phyloP scores from a whole-genome alignment of 176 grass and related monocot genomes.

The Luzula sylvatica region DNA sequence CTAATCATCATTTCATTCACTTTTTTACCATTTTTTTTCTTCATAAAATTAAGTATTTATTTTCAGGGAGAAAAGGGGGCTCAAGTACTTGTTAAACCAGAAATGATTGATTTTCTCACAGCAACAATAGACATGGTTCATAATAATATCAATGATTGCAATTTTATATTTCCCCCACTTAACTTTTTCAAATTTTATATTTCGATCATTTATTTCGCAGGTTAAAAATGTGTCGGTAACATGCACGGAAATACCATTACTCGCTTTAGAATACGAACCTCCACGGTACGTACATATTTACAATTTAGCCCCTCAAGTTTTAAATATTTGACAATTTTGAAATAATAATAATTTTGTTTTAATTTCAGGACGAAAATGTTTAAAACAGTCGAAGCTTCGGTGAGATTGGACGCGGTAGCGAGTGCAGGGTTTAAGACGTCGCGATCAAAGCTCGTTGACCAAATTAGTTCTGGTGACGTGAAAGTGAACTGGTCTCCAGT shows the following conservation, averaged over 20 bases:
- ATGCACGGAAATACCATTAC: conserved; percentile 80
- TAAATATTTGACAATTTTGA: conserved; percentile 11
- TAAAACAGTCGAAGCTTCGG: conserved; percentile 79
- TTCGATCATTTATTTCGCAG: conserved; percentile 27
- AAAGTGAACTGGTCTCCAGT: conserved; percentile 70
- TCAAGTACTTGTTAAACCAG: conserved; percentile 81
- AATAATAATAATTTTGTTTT: conserved; percentile 18
- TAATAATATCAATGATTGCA: too few species aligned
- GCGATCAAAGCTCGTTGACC: conserved; percentile 74
- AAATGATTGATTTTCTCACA: conserved; percentile 72
- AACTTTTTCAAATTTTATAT: background rate
- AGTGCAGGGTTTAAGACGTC: conserved; percentile 95
- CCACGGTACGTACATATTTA: conserved; percentile 49
- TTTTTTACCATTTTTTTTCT: background rate
- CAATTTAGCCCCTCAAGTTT: background rate
- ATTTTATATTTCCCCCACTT: background rate
- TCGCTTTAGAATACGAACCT: conserved; percentile 90
- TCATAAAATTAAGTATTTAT: background rate
- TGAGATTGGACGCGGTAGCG: conserved; percentile 84
- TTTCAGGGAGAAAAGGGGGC: conserved; percentile 76
- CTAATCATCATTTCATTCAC: background rate
- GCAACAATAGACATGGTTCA: conserved; percentile 65
- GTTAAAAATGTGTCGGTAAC: conserved; percentile 72
- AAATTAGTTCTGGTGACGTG: conserved; percentile 85
- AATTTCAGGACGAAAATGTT: conserved; percentile 65